These are phyloP conservation scores for Annulohypoxylon maeteangense DNA, from an alignment of 495 filamentous ascomycete genomes.

Conservation along the genomic window DNA sequence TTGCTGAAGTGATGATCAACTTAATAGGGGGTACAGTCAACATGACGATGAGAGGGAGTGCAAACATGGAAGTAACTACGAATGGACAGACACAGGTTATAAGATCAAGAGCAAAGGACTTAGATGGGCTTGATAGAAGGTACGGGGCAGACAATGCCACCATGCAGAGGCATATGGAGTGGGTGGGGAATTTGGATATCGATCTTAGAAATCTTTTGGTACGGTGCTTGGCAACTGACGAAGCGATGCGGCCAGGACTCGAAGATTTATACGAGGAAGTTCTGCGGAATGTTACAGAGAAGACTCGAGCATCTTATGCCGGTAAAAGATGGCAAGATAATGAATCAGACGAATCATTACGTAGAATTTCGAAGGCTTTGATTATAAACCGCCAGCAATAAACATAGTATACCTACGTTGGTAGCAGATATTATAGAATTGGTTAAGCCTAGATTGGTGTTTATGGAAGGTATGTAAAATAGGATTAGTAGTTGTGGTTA, in stretches of 20 bases:
- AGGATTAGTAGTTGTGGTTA: too few species aligned
- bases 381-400: neutral
- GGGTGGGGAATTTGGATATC: slow-evolving; percentile 31
- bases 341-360: slow-evolving; percentile 25
- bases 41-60: neutral
- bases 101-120: slow-evolving; percentile 30
- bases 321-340: slow-evolving; percentile 25
- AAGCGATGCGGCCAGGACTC: slow-evolving; percentile 26
- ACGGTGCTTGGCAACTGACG: slow-evolving; percentile 14
- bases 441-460: too few species aligned
- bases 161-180: slow-evolving; percentile 10
- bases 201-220: slow-evolving; percentile 33
- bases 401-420: too few species aligned
- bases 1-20: slow-evolving; percentile 25
- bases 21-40: slow-evolving; percentile 25
- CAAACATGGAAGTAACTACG: slow-evolving; percentile 24
- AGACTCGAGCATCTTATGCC: slow-evolving; percentile 4
- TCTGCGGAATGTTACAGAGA: slow-evolving; percentile 23
- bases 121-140: slow-evolving; percentile 25
- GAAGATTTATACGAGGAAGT: slow-evolving; percentile 26
- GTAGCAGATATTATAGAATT: too few species aligned
- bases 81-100: slow-evolving; percentile 12
- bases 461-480: too few species aligned
- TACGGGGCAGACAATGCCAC: neutral
- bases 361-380: neutral